Conservation (phyloP, 768 basidiomycete genomes). For the Podaxis rugospora region DNA sequence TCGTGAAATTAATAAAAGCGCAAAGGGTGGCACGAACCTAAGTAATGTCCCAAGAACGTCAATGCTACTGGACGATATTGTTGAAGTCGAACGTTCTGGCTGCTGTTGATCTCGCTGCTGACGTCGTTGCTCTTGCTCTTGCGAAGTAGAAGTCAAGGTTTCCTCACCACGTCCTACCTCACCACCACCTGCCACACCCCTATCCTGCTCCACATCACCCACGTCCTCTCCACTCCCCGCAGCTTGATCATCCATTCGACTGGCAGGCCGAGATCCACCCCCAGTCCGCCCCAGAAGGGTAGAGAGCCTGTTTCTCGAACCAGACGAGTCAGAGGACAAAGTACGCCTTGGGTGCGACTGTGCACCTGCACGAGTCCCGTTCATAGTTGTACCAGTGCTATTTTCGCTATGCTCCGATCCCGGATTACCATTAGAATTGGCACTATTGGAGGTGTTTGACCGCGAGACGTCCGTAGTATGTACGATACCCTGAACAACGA, state of each 20-base stretch:
- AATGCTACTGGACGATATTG: constrained; percentile 69
- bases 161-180: not conserved
- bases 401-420: not conserved
- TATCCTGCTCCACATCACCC: constrained; percentile 8
- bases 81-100: constrained; percentile 20
- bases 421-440: not conserved
- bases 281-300: constrained; percentile 24
- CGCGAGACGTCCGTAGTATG: constrained; percentile 68
- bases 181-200: not conserved
- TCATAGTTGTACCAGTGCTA: not conserved
- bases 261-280: constrained; percentile 30
- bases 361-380: not conserved
- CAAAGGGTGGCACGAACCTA: constrained; percentile 45
- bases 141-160: not conserved
- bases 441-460: constrained; percentile 16
- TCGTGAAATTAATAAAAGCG: not conserved
- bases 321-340: not conserved
- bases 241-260: constrained; percentile 12
- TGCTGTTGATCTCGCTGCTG: constrained; percentile 5
- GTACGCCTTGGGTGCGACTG: not conserved
- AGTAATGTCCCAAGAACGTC: constrained; percentile 81
- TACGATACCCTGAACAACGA: constrained; percentile 81
- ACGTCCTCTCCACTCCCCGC: constrained; percentile 7
- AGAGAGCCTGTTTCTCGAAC: constrained; percentile 24
- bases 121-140: not conserved